Percentiles rank a stretch among this genome's conserved stretches.
Evolutionary conservation across 345 rosid genomes (phyloP).

Genomic region (Diplotaxis tenuifolia): DNA sequence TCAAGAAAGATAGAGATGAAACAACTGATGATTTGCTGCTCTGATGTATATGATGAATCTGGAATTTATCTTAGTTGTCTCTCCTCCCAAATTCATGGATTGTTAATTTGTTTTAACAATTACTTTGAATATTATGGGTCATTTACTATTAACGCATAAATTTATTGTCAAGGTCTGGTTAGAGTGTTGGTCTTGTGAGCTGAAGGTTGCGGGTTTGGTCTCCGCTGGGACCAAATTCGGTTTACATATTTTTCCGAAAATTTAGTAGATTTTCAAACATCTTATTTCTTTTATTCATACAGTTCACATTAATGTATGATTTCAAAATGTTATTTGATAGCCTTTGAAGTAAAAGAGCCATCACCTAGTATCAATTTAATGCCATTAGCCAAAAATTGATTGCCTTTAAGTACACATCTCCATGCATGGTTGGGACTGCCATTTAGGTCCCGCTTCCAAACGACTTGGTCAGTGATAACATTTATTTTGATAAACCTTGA

Average conservation of each 20-base stretch:
- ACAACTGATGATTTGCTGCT: background rate
- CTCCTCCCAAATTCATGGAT: background rate
- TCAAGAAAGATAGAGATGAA: background rate
- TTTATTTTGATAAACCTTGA: background rate
- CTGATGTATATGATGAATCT: background rate
- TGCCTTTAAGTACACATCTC: background rate
- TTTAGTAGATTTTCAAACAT: no score
- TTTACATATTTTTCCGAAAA: background rate
- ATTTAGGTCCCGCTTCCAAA: background rate
- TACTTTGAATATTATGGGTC: background rate
- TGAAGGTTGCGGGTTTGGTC: constrained; percentile 97
- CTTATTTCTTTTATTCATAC: no score
- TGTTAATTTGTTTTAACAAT: no score
- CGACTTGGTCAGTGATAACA: background rate
- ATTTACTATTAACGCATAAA: background rate
- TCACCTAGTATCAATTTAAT: background rate
- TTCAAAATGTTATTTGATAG: no score
- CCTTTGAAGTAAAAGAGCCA: no score
- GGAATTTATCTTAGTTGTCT: background rate
- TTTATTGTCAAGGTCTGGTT: constrained; percentile 58
- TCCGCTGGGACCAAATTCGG: constrained; percentile 70
- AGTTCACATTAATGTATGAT: no score
- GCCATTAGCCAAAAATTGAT: background rate
- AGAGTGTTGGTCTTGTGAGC: constrained; percentile 99
- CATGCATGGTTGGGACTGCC: background rate